These are phyloP conservation scores for Plantago lanceolata DNA, from an alignment of 305 asterid species.

Conservation along the genomic window DNA sequence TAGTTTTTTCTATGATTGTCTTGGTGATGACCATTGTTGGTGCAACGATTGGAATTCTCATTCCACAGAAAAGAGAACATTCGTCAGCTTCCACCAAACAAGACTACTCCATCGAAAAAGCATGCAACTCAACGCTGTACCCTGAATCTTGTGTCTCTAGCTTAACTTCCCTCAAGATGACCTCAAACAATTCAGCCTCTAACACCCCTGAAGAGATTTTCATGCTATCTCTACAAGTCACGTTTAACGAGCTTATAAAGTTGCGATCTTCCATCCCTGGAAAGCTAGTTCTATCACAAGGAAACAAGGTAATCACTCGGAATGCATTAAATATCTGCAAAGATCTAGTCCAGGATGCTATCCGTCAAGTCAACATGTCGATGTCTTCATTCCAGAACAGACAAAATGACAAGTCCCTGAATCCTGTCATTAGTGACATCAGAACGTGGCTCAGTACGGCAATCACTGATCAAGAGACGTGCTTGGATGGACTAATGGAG, in stretches of 20 bases:
- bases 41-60: slow-evolving; percentile 23
- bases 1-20: slow-evolving; percentile 23
- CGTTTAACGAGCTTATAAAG: slow-evolving; percentile 21
- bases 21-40: slow-evolving; percentile 19
- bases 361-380: slow-evolving; percentile 28
- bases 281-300: background rate
- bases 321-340: slow-evolving; percentile 22
- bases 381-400: slow-evolving; percentile 6
- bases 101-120: slow-evolving; percentile 9
- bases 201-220: slow-evolving; percentile 20
- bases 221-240: slow-evolving; percentile 28
- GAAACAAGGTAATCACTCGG: background rate
- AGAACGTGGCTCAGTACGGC: slow-evolving; percentile 35
- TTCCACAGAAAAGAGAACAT: slow-evolving; percentile 19
- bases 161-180: slow-evolving; percentile 22
- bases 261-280: slow-evolving; percentile 16
- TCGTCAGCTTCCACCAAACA: slow-evolving; percentile 1
- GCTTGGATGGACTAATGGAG: slow-evolving; percentile 26
- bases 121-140: slow-evolving; percentile 28
- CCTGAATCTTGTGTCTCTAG: slow-evolving; percentile 35
- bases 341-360: slow-evolving; percentile 22
- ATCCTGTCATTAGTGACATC: slow-evolving; percentile 16
- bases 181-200: slow-evolving; percentile 17
- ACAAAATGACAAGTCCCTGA: background rate
- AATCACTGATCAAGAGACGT: slow-evolving; percentile 28